Base-by-base conservation (phyloP, 176 grass and related monocot species). In the Eragrostis nindensis region DNA sequence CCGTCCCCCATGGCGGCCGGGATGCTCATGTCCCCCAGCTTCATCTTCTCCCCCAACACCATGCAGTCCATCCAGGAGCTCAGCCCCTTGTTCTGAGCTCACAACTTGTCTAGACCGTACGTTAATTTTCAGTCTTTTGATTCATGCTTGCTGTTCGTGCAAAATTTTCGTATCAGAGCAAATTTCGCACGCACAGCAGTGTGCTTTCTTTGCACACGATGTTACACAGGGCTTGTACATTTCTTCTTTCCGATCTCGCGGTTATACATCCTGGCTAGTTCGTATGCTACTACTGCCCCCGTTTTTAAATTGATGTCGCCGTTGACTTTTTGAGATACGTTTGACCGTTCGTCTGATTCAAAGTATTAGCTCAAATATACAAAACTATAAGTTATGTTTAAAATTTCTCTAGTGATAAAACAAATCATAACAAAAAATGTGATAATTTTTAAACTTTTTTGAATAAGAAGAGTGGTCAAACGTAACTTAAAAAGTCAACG, bases 51-150 rank as follows among this genome's bases (percentile, higher is more conserved):
- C 47, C 84, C 84, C 26, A 87, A 62, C 80, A 87, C 75, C 54
- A 73, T 86, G 84, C 48, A 70, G 26, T 67, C 70, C 41, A 80
- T 91, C 49, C 89, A 87, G 65, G 84, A 90, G 62, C 89, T 90
- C 70, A 71, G 69, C 55, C 56, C 84, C 64, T 44, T 87, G 70
- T 26, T 83, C 63, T 78, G 78, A 43, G 8, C 10, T 24, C 13
- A 46, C 21, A 56, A 11, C 54, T 21, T 49, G 21, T 24, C 26
- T 29, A 66, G 7, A 32, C 17, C 41, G 30, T 24, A 77, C 24
- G 0, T 13, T 17, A n/a, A 42, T 54, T 80, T 52, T 64, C 14
- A 36, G 2, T 8, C n/a, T 78, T 11, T 49, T 47, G 32, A 18
- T 62, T 55, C 55, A 24, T 29, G 32, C 38, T 29, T 30, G 82